Evolutionary conservation across 2,329 filamentous ascomycete genomes (phyloP).

Genomic region (Beauveria sp.): DNA sequence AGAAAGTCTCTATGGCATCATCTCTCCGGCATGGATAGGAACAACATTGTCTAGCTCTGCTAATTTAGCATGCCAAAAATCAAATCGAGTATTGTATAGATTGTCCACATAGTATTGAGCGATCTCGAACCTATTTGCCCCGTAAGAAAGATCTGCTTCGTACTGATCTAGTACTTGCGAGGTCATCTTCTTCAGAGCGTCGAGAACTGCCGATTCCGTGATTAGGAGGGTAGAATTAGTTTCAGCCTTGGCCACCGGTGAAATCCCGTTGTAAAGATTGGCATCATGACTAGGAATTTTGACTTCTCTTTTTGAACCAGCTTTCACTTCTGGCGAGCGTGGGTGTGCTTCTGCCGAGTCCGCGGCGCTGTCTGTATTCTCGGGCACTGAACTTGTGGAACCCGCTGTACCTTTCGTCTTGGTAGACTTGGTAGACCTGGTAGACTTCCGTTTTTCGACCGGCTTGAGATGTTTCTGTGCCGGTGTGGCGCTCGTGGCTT

Average conservation of each 20-base stretch:
- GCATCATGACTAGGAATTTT: not conserved
- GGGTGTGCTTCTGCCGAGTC: not conserved
- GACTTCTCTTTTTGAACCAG: not conserved
- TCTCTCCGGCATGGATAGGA: not conserved
- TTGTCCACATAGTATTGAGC: slow-evolving; percentile 26
- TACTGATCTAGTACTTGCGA: slow-evolving; percentile 26
- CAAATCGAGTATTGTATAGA: slow-evolving; percentile 19
- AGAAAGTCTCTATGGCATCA: not conserved
- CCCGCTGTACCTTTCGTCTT: not conserved
- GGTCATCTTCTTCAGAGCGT: slow-evolving; percentile 20
- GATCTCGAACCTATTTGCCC: slow-evolving; percentile 16
- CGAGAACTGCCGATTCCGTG: slow-evolving; percentile 18
- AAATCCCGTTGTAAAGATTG: not conserved
- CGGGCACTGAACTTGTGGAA: not conserved
- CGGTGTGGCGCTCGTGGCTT: not conserved
- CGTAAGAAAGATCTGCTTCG: slow-evolving; percentile 20
- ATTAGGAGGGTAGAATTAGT: slow-evolving; percentile 18
- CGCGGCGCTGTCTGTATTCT: not conserved
- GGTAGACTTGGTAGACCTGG: not conserved
- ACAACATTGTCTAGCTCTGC: not conserved
- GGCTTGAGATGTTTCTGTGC: not conserved
- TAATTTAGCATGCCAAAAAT: slow-evolving; percentile 25
- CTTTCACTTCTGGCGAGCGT: not conserved
- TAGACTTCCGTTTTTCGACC: not conserved
- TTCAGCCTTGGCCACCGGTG: not conserved